phyloP scores from a whole-genome alignment of 192 early-diverging fungal genomes.

The Coemansia interrupta region DNA sequence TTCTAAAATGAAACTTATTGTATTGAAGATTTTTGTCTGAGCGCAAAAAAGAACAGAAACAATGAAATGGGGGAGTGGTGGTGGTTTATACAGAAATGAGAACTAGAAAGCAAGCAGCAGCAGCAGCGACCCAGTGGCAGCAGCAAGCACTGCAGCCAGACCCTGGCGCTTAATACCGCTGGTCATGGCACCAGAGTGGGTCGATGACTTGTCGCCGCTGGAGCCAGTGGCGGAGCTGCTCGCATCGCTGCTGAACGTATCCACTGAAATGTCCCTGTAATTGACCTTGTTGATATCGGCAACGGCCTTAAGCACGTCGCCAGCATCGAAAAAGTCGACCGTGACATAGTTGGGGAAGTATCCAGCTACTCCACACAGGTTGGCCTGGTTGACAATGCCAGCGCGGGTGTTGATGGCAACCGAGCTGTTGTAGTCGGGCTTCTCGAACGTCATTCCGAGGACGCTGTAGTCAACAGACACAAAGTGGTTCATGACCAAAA shows the following conservation, averaged over 20 bases:
- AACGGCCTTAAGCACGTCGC: conserved; percentile 50
- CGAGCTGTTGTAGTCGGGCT: conserved; percentile 56
- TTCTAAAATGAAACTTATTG: neutral
- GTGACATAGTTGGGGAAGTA: conserved; percentile 65
- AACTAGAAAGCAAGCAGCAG: neutral
- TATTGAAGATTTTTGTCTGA: neutral
- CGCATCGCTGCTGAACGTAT: conserved; percentile 10
- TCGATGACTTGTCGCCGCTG: neutral
- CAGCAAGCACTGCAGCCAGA: neutral
- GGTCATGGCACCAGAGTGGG: conserved; percentile 1
- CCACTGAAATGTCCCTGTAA: conserved; percentile 25
- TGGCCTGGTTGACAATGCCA: conserved; percentile 57
- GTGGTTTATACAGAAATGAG: no score
- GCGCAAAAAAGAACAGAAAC: neutral
- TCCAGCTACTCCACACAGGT: conserved; percentile 46
- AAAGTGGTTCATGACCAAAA: conserved; percentile 78
- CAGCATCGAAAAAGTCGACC: conserved; percentile 72
- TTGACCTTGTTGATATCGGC: conserved; percentile 56
- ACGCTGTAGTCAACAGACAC: conserved; percentile 52
- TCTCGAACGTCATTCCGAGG: conserved; percentile 30
- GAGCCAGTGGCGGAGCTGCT: neutral
- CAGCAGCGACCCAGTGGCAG: conserved; percentile 3
- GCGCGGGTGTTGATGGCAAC: conserved; percentile 54
- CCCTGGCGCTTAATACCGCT: neutral
- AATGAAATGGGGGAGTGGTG: no score